Conservation (phyloP, 2,329 filamentous ascomycete species). For the Fonsecaea pedrosoi region DNA sequence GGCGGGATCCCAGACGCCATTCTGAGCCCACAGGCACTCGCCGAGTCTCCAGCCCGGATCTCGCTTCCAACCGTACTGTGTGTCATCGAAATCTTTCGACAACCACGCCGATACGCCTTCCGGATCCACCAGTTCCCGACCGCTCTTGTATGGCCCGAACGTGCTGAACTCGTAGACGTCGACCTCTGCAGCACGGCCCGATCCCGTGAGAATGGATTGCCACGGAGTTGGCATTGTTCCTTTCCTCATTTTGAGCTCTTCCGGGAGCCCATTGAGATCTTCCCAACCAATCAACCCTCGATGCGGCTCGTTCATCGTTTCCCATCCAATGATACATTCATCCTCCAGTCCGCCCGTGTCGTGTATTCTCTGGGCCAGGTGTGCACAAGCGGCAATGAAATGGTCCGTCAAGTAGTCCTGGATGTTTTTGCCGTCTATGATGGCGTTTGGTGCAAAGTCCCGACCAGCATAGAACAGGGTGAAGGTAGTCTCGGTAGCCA, state of each 20-base stretch:
- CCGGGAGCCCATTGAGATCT: slow-evolving; percentile 80
- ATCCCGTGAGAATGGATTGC: slow-evolving; percentile 91
- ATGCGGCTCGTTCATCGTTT: slow-evolving; percentile 95
- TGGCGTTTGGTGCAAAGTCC: slow-evolving; percentile 93
- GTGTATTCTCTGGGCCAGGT: slow-evolving; percentile 82
- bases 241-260: slow-evolving; percentile 88
- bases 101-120: slow-evolving; percentile 87
- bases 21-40: slow-evolving; percentile 96
- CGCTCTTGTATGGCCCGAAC: slow-evolving; percentile 89
- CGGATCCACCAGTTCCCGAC: slow-evolving; percentile 81
- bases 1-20: slow-evolving; percentile 88
- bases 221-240: slow-evolving; percentile 92
- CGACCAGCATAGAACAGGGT: slow-evolving; percentile 90
- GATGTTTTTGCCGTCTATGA: slow-evolving; percentile 93
- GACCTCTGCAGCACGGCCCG: slow-evolving; percentile 86
- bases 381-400: slow-evolving; percentile 78
- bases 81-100: slow-evolving; percentile 80
- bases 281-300: slow-evolving; percentile 82
- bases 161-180: slow-evolving; percentile 93
- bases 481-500: slow-evolving; percentile 89
- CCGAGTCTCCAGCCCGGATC: slow-evolving; percentile 89
- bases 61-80: slow-evolving; percentile 86
- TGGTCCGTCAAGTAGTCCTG: slow-evolving; percentile 93
- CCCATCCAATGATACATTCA: slow-evolving; percentile 90
- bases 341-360: slow-evolving; percentile 89